Evolutionary conservation across 2,329 filamentous ascomycete genomes (phyloP).

Genomic region (Cytospora piceicola): DNA sequence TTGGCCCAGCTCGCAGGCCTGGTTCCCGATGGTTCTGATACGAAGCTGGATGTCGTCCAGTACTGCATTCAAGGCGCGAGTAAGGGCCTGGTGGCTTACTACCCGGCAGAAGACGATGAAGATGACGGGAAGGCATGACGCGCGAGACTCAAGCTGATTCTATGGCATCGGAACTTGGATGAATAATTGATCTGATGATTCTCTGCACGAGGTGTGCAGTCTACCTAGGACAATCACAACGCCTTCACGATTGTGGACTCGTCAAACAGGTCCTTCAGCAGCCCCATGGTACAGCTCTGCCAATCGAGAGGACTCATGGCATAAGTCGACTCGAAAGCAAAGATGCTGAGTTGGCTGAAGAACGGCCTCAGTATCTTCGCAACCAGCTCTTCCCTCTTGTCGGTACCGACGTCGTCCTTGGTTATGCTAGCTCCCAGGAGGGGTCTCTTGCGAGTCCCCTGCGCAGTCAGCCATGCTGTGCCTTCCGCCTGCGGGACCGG

Average conservation of each 20-base stretch:
- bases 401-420: conserved; percentile 58
- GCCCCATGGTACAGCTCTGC: conserved; percentile 62
- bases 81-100: conserved; percentile 74
- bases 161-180: neutral
- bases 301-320: conserved; percentile 74
- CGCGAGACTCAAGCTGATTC: neutral
- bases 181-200: conserved; percentile 4
- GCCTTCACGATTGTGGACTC: conserved; percentile 70
- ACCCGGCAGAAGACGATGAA: conserved; percentile 44
- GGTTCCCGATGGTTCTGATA: conserved; percentile 43
- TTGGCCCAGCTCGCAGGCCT: conserved; percentile 74
- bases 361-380: conserved; percentile 83
- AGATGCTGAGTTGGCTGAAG: conserved; percentile 89
- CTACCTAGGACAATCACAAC: conserved; percentile 42
- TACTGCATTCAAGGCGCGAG: conserved; percentile 91
- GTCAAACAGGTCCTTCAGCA: conserved; percentile 79
- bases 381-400: conserved; percentile 70
- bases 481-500: conserved; percentile 43
- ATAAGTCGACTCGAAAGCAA: conserved; percentile 91
- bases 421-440: conserved; percentile 58
- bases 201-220: neutral
- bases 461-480: conserved; percentile 42
- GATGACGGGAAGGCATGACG: conserved; percentile 1
- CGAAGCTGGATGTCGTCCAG: conserved; percentile 76
- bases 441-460: conserved; percentile 48